phyloP scores from a whole-genome alignment of 148 eudicot species.

The Tetragonia tetragonoides region DNA sequence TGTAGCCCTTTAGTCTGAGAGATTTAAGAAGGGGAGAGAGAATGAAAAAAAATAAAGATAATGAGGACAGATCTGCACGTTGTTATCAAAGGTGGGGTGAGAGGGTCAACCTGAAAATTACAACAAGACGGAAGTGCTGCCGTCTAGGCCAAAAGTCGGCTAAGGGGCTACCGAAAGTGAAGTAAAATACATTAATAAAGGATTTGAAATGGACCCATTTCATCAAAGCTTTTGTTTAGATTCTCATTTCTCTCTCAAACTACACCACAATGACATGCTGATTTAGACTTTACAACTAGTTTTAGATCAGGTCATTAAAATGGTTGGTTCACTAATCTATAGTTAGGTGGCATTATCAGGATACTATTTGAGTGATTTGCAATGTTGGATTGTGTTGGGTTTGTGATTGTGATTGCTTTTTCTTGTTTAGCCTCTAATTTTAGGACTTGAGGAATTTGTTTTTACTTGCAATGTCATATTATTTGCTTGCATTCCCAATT shows the following conservation, averaged over 20 bases:
- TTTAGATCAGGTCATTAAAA: too few species aligned
- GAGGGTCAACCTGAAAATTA: background rate
- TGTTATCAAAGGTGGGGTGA: slow-evolving; percentile 17
- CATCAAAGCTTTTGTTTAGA: background rate
- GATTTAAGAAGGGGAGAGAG: background rate
- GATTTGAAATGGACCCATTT: background rate
- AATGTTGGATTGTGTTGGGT: background rate
- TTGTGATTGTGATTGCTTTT: background rate
- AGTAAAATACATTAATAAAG: background rate
- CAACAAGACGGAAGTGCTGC: slow-evolving; percentile 1
- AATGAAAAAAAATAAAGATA: background rate
- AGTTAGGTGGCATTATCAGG: too few species aligned
- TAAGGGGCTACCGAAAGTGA: slow-evolving; percentile 26
- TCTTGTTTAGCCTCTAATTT: too few species aligned
- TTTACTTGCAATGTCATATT: too few species aligned
- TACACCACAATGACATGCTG: slow-evolving; percentile 6
- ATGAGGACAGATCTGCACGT: slow-evolving; percentile 39
- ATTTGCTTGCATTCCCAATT: background rate
- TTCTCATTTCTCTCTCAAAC: background rate
- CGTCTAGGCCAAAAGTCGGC: slow-evolving; percentile 18
- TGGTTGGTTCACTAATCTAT: too few species aligned
- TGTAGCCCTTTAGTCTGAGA: slow-evolving; percentile 1
- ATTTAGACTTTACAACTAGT: background rate
- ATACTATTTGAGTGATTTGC: background rate
- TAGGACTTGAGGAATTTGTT: background rate